Evolutionary conservation across 345 rosid genomes (phyloP).

Genomic region (Ricinus communis): DNA sequence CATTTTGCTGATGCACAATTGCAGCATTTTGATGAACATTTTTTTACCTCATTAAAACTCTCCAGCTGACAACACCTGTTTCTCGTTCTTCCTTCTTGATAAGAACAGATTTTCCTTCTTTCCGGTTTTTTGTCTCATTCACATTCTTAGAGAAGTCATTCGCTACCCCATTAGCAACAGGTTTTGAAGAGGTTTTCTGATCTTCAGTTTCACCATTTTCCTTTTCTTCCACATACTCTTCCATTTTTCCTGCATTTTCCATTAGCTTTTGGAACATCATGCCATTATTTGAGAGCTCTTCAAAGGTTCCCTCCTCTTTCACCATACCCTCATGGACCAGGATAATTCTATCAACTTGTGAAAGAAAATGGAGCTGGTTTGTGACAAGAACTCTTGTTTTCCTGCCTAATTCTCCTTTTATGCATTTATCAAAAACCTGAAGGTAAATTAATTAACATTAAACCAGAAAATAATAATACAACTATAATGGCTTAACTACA

Average conservation of each 20-base stretch:
- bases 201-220: constrained; percentile 52
- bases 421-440: constrained; percentile 94
- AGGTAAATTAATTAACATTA: constrained; percentile 17
- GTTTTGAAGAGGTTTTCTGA: constrained; percentile 41
- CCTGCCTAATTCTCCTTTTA: constrained; percentile 71
- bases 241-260: constrained; percentile 99
- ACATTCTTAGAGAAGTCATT: constrained; percentile 44
- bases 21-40: not conserved
- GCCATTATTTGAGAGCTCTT: constrained; percentile 72
- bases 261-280: constrained; percentile 75
- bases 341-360: constrained; percentile 89
- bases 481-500: constrained; percentile 1
- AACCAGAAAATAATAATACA: constrained; percentile 1
- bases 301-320: constrained; percentile 96
- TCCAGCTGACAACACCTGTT: constrained; percentile 88
- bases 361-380: constrained; percentile 96
- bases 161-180: constrained; percentile 52
- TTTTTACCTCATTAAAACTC: constrained; percentile 68
- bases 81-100: constrained; percentile 97
- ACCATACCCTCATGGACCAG: constrained; percentile 89
- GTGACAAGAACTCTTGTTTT: constrained; percentile 98
- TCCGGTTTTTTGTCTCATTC: constrained; percentile 39
- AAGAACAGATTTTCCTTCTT: constrained; percentile 82
- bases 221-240: constrained; percentile 79
- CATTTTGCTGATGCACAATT: not conserved